A percentile compares a stretch with the other conserved stretches of the same genome.
Evolutionary conservation across 2,329 filamentous ascomycete species (phyloP).

Genomic region (Thyridium curvatum): DNA sequence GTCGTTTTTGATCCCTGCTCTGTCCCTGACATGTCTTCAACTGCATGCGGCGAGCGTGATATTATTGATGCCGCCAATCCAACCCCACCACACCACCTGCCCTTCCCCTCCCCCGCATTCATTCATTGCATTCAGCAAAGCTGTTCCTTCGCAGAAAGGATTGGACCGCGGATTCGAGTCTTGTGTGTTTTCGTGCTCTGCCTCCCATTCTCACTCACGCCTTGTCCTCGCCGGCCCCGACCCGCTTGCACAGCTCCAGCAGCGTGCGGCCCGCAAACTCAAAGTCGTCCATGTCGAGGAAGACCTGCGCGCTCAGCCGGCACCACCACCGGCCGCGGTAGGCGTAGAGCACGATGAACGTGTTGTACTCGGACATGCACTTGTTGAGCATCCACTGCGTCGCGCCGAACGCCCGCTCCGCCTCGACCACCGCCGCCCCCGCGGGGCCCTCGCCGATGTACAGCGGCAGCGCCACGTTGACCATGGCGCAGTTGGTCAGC

Average conservation of each 20-base stretch:
- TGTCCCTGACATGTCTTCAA: too few species aligned
- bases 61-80: too few species aligned
- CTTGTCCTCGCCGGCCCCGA: too few species aligned
- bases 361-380: slow-evolving; percentile 56
- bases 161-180: too few species aligned
- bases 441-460: slow-evolving; percentile 14
- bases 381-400: slow-evolving; percentile 51
- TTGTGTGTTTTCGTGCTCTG: too few species aligned
- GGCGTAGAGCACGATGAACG: slow-evolving; percentile 61
- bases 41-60: too few species aligned
- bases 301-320: slow-evolving; percentile 75
- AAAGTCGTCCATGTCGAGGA: slow-evolving; percentile 75
- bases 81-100: too few species aligned
- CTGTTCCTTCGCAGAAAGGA: too few species aligned
- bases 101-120: too few species aligned
- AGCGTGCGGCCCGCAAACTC: slow-evolving; percentile 58
- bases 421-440: slow-evolving; percentile 14
- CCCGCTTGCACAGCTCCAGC: slow-evolving; percentile 37
- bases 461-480: slow-evolving; percentile 69
- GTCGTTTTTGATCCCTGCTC: too few species aligned
- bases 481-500: slow-evolving; percentile 61
- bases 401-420: slow-evolving; percentile 27
- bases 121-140: too few species aligned
- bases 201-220: too few species aligned
- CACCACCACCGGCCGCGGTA: slow-evolving; percentile 62